Evolutionary conservation across 1,284 basidiomycete species (phyloP), one percentile per base, ranked within the genome.

Genomic region (Trametes polyzona): DNA sequence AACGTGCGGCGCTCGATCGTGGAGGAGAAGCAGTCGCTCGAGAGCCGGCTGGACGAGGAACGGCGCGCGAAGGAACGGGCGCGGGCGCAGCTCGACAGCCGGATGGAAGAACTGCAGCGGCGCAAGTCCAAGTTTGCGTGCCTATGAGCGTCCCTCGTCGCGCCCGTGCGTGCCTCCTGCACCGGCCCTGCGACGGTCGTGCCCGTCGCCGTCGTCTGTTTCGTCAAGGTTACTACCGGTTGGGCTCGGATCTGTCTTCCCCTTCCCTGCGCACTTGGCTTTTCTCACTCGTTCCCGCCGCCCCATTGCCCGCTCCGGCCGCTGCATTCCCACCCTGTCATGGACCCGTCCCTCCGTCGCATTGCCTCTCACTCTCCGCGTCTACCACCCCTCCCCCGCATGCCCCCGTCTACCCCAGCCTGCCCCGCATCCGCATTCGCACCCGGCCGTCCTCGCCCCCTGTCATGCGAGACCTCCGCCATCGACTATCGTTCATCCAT

Each of bases 101-200:
- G 93, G 62, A 89, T 94, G 87, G 90, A 92, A 55, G 92, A 93
- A 66, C 76, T 93, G 52, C 79, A 83, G 70, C 83, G 83, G 74
- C 87, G 89, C 61, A 93, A 92, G 76, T 92, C 90, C 61, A 93
- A 93, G 75, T 93, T 92, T 71, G 87, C 87, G 46, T 92, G 89
- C 73, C 81, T 92, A 48, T 65, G 59, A 63, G 55, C 55, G 53
- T 32, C 35, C 39, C 47, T 37, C 40, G 29, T 27, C 39, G 47
- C 44, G 16, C 16, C 51, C 23, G 19, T 43, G 42, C n/a, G 41
- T 41, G 30, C 16, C 30, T 24, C 4, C 43, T 12, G 36, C 17
- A 23, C 35, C 47, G 30, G 12, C 35, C 24, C 46, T 35, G 42
- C 19, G 37, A 29, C 40, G 2, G 48, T 44, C 49, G 16, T 39